Evolutionary conservation across 1,284 basidiomycete species (phyloP).

Genomic region (Leccinum angustisporum): DNA sequence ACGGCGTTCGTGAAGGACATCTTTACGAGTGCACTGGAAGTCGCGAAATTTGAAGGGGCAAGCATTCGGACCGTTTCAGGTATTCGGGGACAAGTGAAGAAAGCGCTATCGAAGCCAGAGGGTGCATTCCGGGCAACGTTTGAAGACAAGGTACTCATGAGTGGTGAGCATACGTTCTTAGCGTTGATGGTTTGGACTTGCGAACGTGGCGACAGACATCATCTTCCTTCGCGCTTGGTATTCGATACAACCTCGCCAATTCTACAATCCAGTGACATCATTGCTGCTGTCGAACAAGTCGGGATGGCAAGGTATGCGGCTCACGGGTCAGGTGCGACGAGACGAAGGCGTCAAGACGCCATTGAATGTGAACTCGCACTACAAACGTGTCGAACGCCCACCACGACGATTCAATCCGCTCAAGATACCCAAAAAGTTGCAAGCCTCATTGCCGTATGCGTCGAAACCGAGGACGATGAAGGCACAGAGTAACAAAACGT

Average conservation of each 20-base stretch:
- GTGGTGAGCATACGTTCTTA: constrained; percentile 58
- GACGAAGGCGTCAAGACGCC: constrained; percentile 87
- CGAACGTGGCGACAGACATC: constrained; percentile 61
- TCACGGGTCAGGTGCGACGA: constrained; percentile 89
- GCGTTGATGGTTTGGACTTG: constrained; percentile 3
- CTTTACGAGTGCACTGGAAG: constrained; percentile 91
- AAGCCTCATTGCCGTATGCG: constrained; percentile 87
- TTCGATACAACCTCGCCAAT: constrained; percentile 90
- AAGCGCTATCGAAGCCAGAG: constrained; percentile 90
- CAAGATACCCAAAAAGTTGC: constrained; percentile 85
- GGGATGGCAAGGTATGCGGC: constrained; percentile 89
- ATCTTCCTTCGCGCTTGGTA: constrained; percentile 98
- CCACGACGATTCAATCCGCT: constrained; percentile 91
- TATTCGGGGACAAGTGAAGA: constrained; percentile 96
- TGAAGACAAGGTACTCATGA: constrained; percentile 97
- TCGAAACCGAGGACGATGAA: constrained; percentile 90
- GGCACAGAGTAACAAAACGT: constrained; percentile 74
- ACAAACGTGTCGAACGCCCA: constrained; percentile 80
- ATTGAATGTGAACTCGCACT: constrained; percentile 80
- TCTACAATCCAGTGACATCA: constrained; percentile 96
- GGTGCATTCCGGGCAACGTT: constrained; percentile 96
- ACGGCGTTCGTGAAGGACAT: constrained; percentile 99
- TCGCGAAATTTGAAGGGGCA: constrained; percentile 98
- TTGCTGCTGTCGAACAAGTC: constrained; percentile 80
- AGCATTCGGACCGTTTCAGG: constrained; percentile 95